Conservation (phyloP, 495 filamentous ascomycete species). For the Corynascus novoguineensis region DNA sequence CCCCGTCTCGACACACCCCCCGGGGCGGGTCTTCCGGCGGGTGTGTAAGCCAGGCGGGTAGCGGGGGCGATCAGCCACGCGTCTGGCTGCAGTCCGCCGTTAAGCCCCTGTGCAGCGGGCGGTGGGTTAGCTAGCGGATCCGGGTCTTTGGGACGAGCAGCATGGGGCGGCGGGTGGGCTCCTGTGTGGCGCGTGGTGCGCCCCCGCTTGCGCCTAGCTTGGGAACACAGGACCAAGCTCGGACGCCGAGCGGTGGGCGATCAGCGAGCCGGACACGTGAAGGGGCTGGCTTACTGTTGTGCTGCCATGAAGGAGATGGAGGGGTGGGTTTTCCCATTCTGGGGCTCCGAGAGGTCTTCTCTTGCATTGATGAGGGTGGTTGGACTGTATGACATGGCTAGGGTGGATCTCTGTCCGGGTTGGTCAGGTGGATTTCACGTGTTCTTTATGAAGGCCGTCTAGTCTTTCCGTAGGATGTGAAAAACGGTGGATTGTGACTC, state of each 20-base stretch:
- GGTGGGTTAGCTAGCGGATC: constrained; percentile 8
- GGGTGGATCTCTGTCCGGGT: background rate
- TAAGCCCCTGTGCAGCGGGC: background rate
- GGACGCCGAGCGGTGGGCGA: background rate
- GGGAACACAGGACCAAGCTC: constrained; percentile 10
- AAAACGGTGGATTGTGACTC: constrained; percentile 3
- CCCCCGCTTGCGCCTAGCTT: background rate
- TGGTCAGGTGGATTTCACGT: constrained; percentile 9
- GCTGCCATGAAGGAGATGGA: background rate
- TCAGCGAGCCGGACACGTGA: background rate
- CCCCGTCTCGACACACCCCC: background rate
- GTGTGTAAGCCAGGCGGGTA: background rate
- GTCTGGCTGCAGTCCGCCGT: constrained; percentile 20
- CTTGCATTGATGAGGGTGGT: background rate
- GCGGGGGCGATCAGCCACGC: constrained; percentile 9
- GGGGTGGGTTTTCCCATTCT: constrained; percentile 26
- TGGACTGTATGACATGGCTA: constrained; percentile 3
- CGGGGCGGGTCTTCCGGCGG: background rate
- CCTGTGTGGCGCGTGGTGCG: too few relatives aligned
- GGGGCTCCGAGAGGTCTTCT: constrained; percentile 18
- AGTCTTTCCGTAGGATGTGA: background rate
- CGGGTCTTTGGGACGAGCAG: constrained; percentile 17
- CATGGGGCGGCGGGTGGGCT: background rate
- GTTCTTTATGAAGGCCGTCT: background rate
- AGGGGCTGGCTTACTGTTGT: background rate